A percentile compares a stretch with the other conserved stretches of the same genome.
Conservation (phyloP, 148 eudicot species). For the Suaeda aralocaspica region DNA sequence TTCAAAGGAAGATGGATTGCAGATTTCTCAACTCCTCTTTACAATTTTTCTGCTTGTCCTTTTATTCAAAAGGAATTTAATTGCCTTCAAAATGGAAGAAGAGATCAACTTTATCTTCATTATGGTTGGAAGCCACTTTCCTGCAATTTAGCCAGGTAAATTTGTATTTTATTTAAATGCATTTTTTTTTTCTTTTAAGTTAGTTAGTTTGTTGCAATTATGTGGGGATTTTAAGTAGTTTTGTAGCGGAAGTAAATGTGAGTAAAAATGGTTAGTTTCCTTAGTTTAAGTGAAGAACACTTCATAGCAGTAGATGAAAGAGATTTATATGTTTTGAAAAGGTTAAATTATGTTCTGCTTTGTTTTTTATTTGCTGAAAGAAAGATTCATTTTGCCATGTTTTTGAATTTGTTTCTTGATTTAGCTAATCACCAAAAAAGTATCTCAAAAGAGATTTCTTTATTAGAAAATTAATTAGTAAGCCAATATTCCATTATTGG, state of each 20-base stretch:
- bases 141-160: slow-evolving; percentile 51
- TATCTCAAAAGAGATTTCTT: neutral
- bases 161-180: neutral
- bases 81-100: slow-evolving; percentile 49
- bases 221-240: no score
- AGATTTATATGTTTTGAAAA: no score
- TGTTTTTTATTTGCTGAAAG: no score
- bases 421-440: slow-evolving; percentile 13
- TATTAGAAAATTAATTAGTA: no score
- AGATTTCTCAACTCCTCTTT: slow-evolving; percentile 38
- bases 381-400: neutral
- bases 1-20: slow-evolving; percentile 56
- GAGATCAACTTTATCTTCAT: slow-evolving; percentile 38
- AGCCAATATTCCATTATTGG: no score
- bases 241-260: no score
- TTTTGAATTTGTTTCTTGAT: slow-evolving; percentile 13
- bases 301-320: no score
- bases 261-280: no score
- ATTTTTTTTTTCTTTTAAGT: neutral
- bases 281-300: no score
- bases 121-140: slow-evolving; percentile 49
- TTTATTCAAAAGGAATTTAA: slow-evolving; percentile 50
- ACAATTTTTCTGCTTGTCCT: slow-evolving; percentile 36
- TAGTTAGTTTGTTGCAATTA: no score
- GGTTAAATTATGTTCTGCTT: no score